Percentiles rank a stretch among this genome's conserved stretches.
phyloP scores from a whole-genome alignment of 257 asterid species.

The Cordia subcordata region DNA sequence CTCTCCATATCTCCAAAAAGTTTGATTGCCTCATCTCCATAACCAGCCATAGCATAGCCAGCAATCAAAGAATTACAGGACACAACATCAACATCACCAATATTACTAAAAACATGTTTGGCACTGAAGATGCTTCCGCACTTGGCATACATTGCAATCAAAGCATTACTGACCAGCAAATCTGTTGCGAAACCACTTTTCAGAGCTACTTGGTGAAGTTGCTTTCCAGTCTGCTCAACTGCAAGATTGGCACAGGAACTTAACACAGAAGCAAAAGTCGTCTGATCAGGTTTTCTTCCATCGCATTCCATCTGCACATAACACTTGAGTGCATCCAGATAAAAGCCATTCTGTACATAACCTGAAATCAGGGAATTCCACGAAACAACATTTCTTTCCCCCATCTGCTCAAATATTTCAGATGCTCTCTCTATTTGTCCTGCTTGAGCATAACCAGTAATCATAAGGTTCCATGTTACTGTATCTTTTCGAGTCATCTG shows the following conservation, averaged over 20 bases:
- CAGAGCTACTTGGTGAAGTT: constrained; percentile 19
- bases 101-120: constrained; percentile 26
- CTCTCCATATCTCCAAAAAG: constrained; percentile 38
- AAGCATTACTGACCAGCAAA: constrained; percentile 28
- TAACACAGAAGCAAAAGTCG: constrained; percentile 34
- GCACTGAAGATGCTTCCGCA: constrained; percentile 36
- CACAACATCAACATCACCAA: constrained; percentile 29
- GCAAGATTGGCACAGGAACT: constrained; percentile 36
- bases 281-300: constrained; percentile 30
- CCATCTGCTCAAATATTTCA: constrained; percentile 30
- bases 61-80: constrained; percentile 50
- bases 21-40: constrained; percentile 36
- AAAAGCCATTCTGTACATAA: constrained; percentile 40
- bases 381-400: constrained; percentile 35
- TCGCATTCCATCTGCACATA: constrained; percentile 26
- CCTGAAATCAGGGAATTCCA: constrained; percentile 54
- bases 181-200: constrained; percentile 27
- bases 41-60: constrained; percentile 44
- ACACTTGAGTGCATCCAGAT: constrained; percentile 33
- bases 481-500: constrained; percentile 36
- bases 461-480: constrained; percentile 46
- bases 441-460: constrained; percentile 33
- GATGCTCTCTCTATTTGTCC: constrained; percentile 33
- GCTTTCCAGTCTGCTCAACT: constrained; percentile 9
- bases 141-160: constrained; percentile 31